Percentiles rank a stretch among this genome's conserved stretches.
Evolutionary conservation across 805 yeast genomes (phyloP).

Genomic region (Candida loeiensis): DNA sequence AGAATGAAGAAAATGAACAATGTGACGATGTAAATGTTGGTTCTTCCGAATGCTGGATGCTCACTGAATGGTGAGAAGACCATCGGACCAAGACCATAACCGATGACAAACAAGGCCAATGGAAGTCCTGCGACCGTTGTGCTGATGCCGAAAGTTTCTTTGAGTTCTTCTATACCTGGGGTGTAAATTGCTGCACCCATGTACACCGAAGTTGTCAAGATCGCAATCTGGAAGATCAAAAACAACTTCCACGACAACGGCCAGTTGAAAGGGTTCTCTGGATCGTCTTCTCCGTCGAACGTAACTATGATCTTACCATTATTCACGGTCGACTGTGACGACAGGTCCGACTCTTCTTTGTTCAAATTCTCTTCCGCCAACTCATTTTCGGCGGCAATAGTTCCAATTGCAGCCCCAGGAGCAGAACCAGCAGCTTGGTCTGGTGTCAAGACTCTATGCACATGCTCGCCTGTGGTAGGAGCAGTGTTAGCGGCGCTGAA

Average conservation of each 20-base stretch:
- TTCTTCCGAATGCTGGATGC: slow-evolving; percentile 51
- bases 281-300: slow-evolving; percentile 47
- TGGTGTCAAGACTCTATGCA: not conserved
- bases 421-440: not conserved
- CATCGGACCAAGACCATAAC: slow-evolving; percentile 61
- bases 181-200: slow-evolving; percentile 56
- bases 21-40: slow-evolving; percentile 45
- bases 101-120: slow-evolving; percentile 52
- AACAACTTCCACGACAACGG: slow-evolving; percentile 36
- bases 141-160: slow-evolving; percentile 43
- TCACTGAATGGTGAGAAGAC: slow-evolving; percentile 58
- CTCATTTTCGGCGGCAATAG: not conserved
- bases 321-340: not conserved
- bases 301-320: slow-evolving; percentile 16
- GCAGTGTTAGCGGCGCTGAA: no score
- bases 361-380: not conserved
- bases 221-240: slow-evolving; percentile 36
- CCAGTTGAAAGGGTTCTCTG: slow-evolving; percentile 60
- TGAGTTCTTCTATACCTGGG: slow-evolving; percentile 47
- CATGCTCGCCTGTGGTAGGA: not conserved
- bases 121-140: slow-evolving; percentile 47
- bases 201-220: slow-evolving; percentile 49
- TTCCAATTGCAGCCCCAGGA: slow-evolving; percentile 1
- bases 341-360: not conserved
- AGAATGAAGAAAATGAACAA: slow-evolving; percentile 46